These are phyloP conservation scores for Ramularia collo-cygni DNA, from an alignment of 2,329 filamentous ascomycete species.

Conservation along the genomic window DNA sequence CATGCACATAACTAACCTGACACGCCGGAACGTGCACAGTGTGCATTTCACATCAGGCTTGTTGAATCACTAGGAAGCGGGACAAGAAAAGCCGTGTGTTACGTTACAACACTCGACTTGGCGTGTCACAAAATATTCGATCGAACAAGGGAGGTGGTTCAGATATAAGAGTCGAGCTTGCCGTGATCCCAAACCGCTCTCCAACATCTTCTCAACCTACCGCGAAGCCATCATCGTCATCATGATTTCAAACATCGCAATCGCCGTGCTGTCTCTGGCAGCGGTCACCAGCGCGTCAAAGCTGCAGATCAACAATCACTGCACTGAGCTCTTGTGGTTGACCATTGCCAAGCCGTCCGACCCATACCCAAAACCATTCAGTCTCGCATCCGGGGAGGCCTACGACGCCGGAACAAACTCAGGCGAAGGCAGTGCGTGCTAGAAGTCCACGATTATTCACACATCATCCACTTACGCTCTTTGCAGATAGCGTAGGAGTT, in stretches of 20 bases:
- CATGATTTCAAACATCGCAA: conserved; percentile 12
- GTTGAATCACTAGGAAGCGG: no score
- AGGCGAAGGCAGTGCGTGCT: conserved; percentile 20
- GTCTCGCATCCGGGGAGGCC: conserved; percentile 15
- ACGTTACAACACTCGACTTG: no score
- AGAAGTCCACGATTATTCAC: neutral
- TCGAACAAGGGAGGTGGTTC: neutral
- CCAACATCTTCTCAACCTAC: neutral
- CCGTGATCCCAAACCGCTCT: neutral
- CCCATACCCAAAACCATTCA: conserved; percentile 10
- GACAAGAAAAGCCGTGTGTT: no score
- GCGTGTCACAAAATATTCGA: neutral
- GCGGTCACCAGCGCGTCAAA: conserved; percentile 5
- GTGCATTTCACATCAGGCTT: no score
- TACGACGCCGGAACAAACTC: conserved; percentile 15
- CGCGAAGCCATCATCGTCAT: no score
- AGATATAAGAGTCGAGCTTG: neutral
- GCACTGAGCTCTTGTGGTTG: conserved; percentile 21
- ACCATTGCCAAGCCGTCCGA: conserved; percentile 21
- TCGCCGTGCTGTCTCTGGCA: conserved; percentile 3
- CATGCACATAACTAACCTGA: no score
- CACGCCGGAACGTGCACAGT: no score
- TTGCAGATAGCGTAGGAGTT: conserved; percentile 24
- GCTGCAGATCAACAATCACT: conserved; percentile 24
- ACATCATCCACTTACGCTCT: neutral